Base-by-base conservation (phyloP, 208 protist genomes). In the Chromosphaera perkinsii region DNA sequence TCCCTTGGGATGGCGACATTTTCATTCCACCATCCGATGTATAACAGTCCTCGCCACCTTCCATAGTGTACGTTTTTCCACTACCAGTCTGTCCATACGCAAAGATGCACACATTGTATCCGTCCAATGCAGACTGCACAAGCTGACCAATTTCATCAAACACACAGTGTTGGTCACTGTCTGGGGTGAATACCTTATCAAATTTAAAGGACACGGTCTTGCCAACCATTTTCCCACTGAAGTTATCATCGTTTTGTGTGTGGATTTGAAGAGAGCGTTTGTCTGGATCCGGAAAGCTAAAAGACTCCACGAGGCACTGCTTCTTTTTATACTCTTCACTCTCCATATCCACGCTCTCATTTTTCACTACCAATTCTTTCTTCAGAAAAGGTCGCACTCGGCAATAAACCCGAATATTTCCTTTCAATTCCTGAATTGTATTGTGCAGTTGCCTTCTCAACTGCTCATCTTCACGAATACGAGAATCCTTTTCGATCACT, bases 31-130 rank as follows among this genome's bases (percentile, higher is more conserved):
- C n/a, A n/a, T 55, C 24, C 17, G n/a, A n/a, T n/a, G n/a, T n/a
- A n/a, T n/a, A n/a, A n/a, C n/a, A 14, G 14, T 7, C 10, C 2
- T 72, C 45, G 20, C 67, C 39, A 24, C 79, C 79, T 26, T 40
- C 32, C 73, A 77, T 73, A 39, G 65, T 69, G 48, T 63, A 67
- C 1, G 66, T 66, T 69, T 93, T 91, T 32, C 88, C 87, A 2
- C 68, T 75, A n/a, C 87, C 87, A 9, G 89, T 93, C 47, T 90
- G 85, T 9, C 89, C 89, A 71, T 92, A 93, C 3, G 84, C 82
- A 52, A 92, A 89, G 22, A 93, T 85, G 59, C 73, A 89, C 9
- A 79, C 73, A 26, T 86, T 76, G 55, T 85, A 88, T 0, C 88
- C 89, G 66, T 92, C 87, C n/a, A 91, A 49, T 17, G 81, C 75